Evolutionary conservation across 345 rosid genomes (phyloP).

Genomic region (Carallia brachiata): DNA sequence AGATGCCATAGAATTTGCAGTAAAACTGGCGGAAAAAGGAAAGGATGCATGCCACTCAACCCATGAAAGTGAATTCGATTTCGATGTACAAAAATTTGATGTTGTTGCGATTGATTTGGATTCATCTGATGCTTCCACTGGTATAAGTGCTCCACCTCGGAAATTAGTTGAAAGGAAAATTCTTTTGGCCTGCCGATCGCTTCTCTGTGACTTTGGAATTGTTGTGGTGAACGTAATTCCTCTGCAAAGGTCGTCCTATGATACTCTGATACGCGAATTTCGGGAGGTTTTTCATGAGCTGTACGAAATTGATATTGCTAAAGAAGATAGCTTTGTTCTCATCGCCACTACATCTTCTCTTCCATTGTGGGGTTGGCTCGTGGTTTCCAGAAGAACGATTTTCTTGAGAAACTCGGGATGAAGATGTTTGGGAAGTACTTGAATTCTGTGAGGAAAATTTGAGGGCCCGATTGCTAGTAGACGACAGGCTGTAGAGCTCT

Average conservation of each 20-base stretch:
- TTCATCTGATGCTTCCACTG: conserved; percentile 45
- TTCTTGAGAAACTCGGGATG: conserved; percentile 32
- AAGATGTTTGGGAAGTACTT: conserved; percentile 37
- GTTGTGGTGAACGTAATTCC: conserved; percentile 67
- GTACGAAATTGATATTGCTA: conserved; percentile 73
- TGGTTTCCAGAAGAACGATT: conserved; percentile 16
- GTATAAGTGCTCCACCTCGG: conserved; percentile 66
- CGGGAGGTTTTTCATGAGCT: conserved; percentile 47
- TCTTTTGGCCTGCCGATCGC: conserved; percentile 48
- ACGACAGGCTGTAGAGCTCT: too few species aligned
- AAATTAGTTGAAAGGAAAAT: conserved; percentile 49
- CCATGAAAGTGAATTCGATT: conserved; percentile 3
- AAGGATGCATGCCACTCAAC: conserved; percentile 6
- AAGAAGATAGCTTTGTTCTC: conserved; percentile 66
- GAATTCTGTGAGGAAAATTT: conserved; percentile 53
- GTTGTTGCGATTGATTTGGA: conserved; percentile 85
- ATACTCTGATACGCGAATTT: conserved; percentile 34
- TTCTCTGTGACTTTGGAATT: conserved; percentile 56
- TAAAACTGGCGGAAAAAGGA: conserved; percentile 26
- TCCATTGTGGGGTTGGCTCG: not conserved
- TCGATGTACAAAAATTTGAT: conserved; percentile 40
- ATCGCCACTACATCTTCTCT: conserved; percentile 36
- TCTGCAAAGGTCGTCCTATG: conserved; percentile 40
- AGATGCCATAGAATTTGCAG: conserved; percentile 56
- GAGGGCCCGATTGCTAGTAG: not conserved